phyloP scores from a whole-genome alignment of 2,329 filamentous ascomycete species.

The Epichloe sylvatica region DNA sequence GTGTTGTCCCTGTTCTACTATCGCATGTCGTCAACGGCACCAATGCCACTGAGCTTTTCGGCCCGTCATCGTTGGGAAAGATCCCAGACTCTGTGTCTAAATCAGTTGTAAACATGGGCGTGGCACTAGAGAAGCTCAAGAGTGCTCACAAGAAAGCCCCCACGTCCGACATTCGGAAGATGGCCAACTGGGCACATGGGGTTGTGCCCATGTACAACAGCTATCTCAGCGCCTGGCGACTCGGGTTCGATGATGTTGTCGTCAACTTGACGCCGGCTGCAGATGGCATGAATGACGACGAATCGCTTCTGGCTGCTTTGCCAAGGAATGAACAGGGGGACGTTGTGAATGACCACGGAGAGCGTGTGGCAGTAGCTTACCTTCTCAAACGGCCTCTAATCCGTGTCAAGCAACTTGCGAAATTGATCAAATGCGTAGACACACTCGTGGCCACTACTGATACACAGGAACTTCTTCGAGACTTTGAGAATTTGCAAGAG shows the following conservation, averaged over 20 bases:
- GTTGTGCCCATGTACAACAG: slow-evolving; percentile 68
- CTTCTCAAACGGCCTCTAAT: slow-evolving; percentile 80
- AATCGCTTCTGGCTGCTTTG: slow-evolving; percentile 44
- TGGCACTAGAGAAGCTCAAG: slow-evolving; percentile 73
- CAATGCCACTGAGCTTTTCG: slow-evolving; percentile 53
- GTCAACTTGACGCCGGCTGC: slow-evolving; percentile 73
- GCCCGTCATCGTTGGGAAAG: slow-evolving; percentile 30
- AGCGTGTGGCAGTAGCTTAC: slow-evolving; percentile 87
- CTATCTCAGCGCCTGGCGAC: slow-evolving; percentile 77
- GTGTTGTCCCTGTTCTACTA: slow-evolving; percentile 83
- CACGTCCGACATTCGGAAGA: slow-evolving; percentile 51
- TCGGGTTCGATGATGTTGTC: slow-evolving; percentile 88
- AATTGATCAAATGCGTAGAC: slow-evolving; percentile 60
- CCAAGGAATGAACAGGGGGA: slow-evolving; percentile 52
- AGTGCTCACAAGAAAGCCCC: slow-evolving; percentile 70
- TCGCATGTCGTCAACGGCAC: slow-evolving; percentile 66
- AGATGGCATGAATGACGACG: slow-evolving; percentile 39
- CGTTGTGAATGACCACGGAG: slow-evolving; percentile 59
- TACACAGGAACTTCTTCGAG: slow-evolving; percentile 24
- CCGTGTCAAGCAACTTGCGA: slow-evolving; percentile 74
- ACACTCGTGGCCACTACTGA: slow-evolving; percentile 36
- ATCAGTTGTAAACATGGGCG: slow-evolving; percentile 87
- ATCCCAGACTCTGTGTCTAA: slow-evolving; percentile 55
- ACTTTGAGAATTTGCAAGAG: slow-evolving; percentile 59
- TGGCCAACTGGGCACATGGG: slow-evolving; percentile 70